Conservation (phyloP, 306 rosid species). For the Delonix regia region DNA sequence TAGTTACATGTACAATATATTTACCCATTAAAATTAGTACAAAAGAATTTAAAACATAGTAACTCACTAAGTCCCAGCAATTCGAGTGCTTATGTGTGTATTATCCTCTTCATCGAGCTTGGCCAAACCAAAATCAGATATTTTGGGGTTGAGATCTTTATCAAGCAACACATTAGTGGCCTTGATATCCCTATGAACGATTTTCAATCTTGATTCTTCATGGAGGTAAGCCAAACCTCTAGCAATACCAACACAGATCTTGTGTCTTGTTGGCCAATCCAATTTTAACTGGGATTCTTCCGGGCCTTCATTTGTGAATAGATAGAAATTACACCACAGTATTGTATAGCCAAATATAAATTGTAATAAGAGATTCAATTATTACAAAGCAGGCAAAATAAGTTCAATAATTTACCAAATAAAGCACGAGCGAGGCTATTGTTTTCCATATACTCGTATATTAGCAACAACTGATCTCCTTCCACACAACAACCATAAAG, state of each 20-base stretch:
- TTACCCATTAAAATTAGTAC: background rate
- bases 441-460: background rate
- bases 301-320: conserved; percentile 33
- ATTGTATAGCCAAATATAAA: background rate
- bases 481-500: background rate
- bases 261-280: conserved; percentile 66
- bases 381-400: background rate
- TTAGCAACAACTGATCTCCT: background rate
- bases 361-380: background rate
- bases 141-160: conserved; percentile 58
- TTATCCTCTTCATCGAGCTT: conserved; percentile 68
- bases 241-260: conserved; percentile 65
- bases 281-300: conserved; percentile 34
- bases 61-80: conserved; percentile 68
- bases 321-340: background rate
- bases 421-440: background rate
- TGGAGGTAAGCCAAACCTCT: conserved; percentile 78
- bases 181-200: conserved; percentile 77
- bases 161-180: conserved; percentile 68
- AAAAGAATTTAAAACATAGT: background rate
- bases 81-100: conserved; percentile 70
- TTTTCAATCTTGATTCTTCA: conserved; percentile 72
- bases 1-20: background rate
- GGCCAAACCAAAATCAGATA: conserved; percentile 71
- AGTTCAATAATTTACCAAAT: conserved; percentile 18